phyloP scores from a whole-genome alignment of 306 rosid species.

The Ammopiptanthus mongolicus region DNA sequence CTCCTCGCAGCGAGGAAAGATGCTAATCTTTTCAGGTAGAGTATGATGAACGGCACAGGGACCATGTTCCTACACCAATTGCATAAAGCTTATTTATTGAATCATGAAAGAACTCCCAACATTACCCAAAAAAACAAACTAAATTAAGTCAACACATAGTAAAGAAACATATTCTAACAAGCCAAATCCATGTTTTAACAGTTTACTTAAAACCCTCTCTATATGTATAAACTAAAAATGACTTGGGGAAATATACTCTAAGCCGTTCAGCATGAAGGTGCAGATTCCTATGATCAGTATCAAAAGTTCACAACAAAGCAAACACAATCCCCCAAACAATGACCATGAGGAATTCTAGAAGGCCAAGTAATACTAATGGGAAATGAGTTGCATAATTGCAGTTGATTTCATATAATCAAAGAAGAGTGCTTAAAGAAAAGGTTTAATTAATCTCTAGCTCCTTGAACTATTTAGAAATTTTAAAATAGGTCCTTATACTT shows the following conservation, averaged over 20 bases:
- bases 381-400: conserved; percentile 3
- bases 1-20: conserved; percentile 71
- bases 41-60: conserved; percentile 84
- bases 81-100: conserved; percentile 9
- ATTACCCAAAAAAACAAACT: background rate
- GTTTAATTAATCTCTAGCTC: too few relatives aligned
- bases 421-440: background rate
- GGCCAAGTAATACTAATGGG: background rate
- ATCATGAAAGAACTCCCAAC: conserved; percentile 2
- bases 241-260: background rate
- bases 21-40: conserved; percentile 68
- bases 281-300: background rate
- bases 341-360: background rate
- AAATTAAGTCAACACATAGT: background rate
- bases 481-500: too few relatives aligned
- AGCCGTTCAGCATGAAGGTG: background rate
- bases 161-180: background rate
- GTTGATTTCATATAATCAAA: background rate
- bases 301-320: background rate
- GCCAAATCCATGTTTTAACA: background rate
- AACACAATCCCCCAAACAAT: conserved; percentile 6
- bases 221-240: background rate
- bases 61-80: conserved; percentile 77
- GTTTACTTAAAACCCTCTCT: background rate
- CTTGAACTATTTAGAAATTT: too few relatives aligned